Evolutionary conservation across 2,329 filamentous ascomycete species (phyloP), one percentile per base, ranked within the genome.

Genomic region (Xylaria sp.): DNA sequence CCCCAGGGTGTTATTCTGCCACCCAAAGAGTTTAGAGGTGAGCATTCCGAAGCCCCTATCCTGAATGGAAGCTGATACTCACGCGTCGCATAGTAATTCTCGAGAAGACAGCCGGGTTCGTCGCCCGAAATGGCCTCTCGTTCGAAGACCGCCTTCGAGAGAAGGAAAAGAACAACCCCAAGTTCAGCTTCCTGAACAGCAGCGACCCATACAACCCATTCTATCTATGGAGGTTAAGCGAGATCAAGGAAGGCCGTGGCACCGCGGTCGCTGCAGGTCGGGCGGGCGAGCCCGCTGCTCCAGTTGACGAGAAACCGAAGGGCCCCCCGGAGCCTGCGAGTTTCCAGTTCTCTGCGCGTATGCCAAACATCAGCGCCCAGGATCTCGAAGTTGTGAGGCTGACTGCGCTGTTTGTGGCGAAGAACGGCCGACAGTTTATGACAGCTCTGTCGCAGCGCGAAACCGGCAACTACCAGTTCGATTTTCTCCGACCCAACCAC

Each of bases 311-410:
- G 79, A 93, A 92, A 78, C 90, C 93, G 51, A 88, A 92, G 79
- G 95, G 94, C 24, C 95, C 95, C 7, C 90, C 91, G 51, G 90
- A 94, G 76, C 96, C 96, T 17, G 88, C 92, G 65, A 92, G 94
- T 75, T 98, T 97, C 77, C 89, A 92, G 74, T 99, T 98, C 83
- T 97, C 93, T 64, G 94, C 96, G 74, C 92, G 94, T 78, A 97
- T 98, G 93, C 96, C 96, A 66, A 95, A 94, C 74, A 97, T 99
- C 82, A 97, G 92, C 81, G 93, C 97, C 72, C 93, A 97, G 80
- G 96, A 99, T 85, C 83, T 98, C 71, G 89, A 91, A 74, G 85
- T 90, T 58, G 85, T 92, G 64, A 85, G 88, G 64, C 82, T 97
- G 77, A 97, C 95, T 42, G 96, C 96, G 21, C 85, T 97, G 30